Base-by-base conservation (phyloP, 371 early-diverging fungal species). In the Apophysomyces trapeziformis region DNA sequence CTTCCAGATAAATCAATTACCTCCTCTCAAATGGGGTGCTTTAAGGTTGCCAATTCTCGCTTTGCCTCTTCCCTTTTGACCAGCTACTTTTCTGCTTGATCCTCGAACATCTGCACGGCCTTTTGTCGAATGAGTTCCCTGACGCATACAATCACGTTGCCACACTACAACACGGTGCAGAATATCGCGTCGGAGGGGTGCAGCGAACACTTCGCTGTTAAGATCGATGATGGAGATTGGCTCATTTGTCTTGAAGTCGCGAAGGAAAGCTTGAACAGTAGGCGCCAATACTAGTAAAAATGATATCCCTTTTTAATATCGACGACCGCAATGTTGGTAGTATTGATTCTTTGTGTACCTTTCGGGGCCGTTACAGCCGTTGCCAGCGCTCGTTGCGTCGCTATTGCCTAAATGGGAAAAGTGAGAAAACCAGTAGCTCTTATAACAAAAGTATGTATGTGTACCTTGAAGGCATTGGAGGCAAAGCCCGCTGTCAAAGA, bases 31-130 rank as follows among this genome's bases (percentile, higher is more conserved):
- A 67, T 96, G 96, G 43, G 96, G 95, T 26, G 96, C 94, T 38
- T 96, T 85, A 39, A 86, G 68, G 12, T 93, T 89, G 45, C 97
- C 96, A 18, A 93, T 90, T 70, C 98, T 87, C 13, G 98, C 96
- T 69, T 83, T 87, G 77, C 98, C 98, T 46, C 95, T 85, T 6
- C 97, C 97, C 80, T 98, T 98, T 78, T 98, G 98, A 32, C 92
- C 92, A 38, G 89, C 85, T 9, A 77, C 77, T 78, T 94, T 98
- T 66, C 85, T 79, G 46, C 92, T 86, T 5, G 92, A 86, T 26
- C 96, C 97, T 35, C 92, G 80, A 38, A 96, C 96, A 68, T 96
- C 94, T 44, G 91, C 85, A 60, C 93, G 86, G 14, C 85, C 83
- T 72, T 94, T 94, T 35, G 94, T 87, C 36, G 88, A 87, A 60